Conservation (phyloP, 768 basidiomycete genomes). For the Hortiboletus flavorubellus region DNA sequence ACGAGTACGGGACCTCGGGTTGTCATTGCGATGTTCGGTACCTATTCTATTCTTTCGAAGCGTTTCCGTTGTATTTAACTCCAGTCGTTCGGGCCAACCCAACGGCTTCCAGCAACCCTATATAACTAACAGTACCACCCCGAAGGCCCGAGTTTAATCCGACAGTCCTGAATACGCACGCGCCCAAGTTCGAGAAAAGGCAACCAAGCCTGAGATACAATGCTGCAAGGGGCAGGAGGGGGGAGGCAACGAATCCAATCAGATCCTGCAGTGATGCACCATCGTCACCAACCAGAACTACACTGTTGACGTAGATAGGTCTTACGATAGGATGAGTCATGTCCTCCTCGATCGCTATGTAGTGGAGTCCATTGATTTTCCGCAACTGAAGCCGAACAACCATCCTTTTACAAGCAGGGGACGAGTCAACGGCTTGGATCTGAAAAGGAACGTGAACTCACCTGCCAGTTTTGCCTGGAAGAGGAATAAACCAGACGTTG, state of each 20-base stretch:
- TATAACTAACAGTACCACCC: slow-evolving; percentile 13
- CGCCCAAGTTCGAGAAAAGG: slow-evolving; percentile 22
- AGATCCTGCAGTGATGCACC: slow-evolving; percentile 16
- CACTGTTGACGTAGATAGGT: not conserved
- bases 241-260: slow-evolving; percentile 20
- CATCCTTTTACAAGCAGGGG: slow-evolving; percentile 32
- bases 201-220: slow-evolving; percentile 19
- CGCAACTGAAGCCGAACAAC: slow-evolving; percentile 50
- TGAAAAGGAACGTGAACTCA: slow-evolving; percentile 21
- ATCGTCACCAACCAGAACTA: not conserved
- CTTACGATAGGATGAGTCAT: slow-evolving; percentile 53
- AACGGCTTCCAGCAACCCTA: slow-evolving; percentile 21
- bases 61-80: slow-evolving; percentile 9
- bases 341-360: slow-evolving; percentile 57
- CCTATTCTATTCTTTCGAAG: slow-evolving; percentile 9
- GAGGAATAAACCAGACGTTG: slow-evolving; percentile 46
- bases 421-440: not conserved
- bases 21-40: not conserved
- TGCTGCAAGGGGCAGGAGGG: slow-evolving; percentile 15
- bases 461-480: slow-evolving; percentile 45
- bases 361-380: slow-evolving; percentile 38
- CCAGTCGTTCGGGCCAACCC: slow-evolving; percentile 6
- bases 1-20: no score
- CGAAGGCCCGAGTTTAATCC: slow-evolving; percentile 22
- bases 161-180: slow-evolving; percentile 18